phyloP scores from a whole-genome alignment of 1,284 basidiomycete genomes.

The Pseudozyma tsukubaensis region DNA sequence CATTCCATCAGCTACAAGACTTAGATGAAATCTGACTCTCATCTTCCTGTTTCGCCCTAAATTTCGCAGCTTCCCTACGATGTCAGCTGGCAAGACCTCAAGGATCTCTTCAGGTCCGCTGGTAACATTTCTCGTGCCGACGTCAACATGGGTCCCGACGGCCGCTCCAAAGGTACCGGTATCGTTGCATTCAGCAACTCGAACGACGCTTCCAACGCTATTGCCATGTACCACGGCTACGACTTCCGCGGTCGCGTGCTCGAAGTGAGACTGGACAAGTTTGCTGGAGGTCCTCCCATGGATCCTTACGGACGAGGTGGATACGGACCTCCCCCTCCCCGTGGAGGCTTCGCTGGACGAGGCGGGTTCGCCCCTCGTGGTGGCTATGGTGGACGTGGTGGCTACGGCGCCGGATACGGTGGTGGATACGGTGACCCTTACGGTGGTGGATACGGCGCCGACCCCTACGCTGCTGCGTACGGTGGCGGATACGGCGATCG shows the following conservation, averaged over 20 bases:
- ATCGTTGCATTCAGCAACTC: slow-evolving; percentile 93
- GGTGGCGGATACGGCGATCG: slow-evolving; percentile 39
- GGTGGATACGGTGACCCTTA: slow-evolving; percentile 55
- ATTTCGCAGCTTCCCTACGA: slow-evolving; percentile 86
- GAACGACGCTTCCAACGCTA: slow-evolving; percentile 89
- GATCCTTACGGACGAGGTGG: slow-evolving; percentile 71
- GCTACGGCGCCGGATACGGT: slow-evolving; percentile 62
- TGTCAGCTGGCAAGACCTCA: slow-evolving; percentile 97
- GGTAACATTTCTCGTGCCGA: slow-evolving; percentile 94
- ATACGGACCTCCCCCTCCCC: slow-evolving; percentile 72
- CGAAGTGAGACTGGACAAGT: slow-evolving; percentile 76
- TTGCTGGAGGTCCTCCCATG: slow-evolving; percentile 74
- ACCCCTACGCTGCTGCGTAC: slow-evolving; percentile 31
- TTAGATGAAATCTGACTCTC: no score
- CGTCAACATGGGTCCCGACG: slow-evolving; percentile 89
- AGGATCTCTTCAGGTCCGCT: slow-evolving; percentile 93
- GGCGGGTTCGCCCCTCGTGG: slow-evolving; percentile 71
- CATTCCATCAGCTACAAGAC: no score
- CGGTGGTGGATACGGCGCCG: slow-evolving; percentile 70
- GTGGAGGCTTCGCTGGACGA: slow-evolving; percentile 26
- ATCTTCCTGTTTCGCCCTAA: no score
- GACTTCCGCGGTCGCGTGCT: slow-evolving; percentile 58
- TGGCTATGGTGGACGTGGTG: slow-evolving; percentile 65
- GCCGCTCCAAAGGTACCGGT: slow-evolving; percentile 83
- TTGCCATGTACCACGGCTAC: slow-evolving; percentile 62